Percentiles rank a stretch among this genome's conserved stretches.
phyloP scores from a whole-genome alignment of 106 monocot species.

The Dendrobium officinale region DNA sequence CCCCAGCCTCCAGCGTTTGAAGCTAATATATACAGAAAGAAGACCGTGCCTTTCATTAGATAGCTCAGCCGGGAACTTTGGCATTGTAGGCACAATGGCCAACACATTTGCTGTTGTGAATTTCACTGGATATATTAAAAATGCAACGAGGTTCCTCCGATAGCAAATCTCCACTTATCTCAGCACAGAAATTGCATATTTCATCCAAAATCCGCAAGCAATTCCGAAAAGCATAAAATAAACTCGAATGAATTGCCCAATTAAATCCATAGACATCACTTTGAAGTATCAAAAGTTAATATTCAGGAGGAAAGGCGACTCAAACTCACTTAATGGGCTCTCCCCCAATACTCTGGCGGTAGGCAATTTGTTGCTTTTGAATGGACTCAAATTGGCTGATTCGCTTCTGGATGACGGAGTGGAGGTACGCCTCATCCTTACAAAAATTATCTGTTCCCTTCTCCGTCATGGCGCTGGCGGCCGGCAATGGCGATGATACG shows the following conservation, averaged over 20 bases:
- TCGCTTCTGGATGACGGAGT: slow-evolving; percentile 44
- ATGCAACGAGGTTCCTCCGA: neutral
- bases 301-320: neutral
- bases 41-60: too few species aligned
- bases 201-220: neutral
- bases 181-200: too few species aligned
- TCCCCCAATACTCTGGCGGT: slow-evolving; percentile 30
- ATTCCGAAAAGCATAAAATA: neutral
- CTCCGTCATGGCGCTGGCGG: slow-evolving; percentile 9
- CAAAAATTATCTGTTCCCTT: neutral
- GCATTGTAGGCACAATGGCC: too few species aligned
- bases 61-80: too few species aligned
- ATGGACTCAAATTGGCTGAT: slow-evolving; percentile 43
- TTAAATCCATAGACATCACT: neutral
- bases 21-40: too few species aligned
- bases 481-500: neutral
- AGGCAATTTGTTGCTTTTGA: slow-evolving; percentile 31
- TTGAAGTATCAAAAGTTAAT: neutral
- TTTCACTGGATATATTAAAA: too few species aligned
- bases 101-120: too few species aligned
- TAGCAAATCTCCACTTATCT: neutral
- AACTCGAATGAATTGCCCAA: neutral
- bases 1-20: too few species aligned
- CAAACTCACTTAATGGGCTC: slow-evolving; percentile 16
- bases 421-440: slow-evolving; percentile 44